Evolutionary conservation across 2,329 filamentous ascomycete genomes (phyloP).

Genomic region (Paecilomyces niveus): DNA sequence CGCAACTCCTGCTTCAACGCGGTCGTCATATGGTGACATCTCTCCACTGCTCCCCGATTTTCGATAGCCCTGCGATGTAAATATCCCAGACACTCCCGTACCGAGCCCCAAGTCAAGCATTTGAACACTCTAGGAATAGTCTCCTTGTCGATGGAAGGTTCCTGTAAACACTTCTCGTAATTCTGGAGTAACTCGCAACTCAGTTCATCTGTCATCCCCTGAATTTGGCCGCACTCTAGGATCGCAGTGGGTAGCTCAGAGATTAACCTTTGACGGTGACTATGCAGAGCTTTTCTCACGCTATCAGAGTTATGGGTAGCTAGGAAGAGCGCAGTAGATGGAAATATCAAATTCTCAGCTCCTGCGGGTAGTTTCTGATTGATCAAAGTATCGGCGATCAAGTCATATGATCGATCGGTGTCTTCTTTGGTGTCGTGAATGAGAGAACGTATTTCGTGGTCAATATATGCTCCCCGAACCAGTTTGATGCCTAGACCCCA

Average conservation of each 20-base stretch:
- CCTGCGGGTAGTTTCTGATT: conserved; percentile 21
- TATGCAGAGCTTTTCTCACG: neutral
- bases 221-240: conserved; percentile 63
- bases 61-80: conserved; percentile 57
- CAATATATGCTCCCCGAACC: conserved; percentile 41
- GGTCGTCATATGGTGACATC: conserved; percentile 55
- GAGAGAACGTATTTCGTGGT: conserved; percentile 25
- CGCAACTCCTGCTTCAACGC: conserved; percentile 58
- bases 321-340: neutral
- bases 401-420: conserved; percentile 43
- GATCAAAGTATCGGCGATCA: conserved; percentile 43
- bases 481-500: conserved; percentile 40
- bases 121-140: conserved; percentile 42
- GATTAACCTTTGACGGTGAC: neutral
- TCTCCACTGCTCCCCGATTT: conserved; percentile 61
- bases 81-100: conserved; percentile 49
- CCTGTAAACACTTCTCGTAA: conserved; percentile 6
- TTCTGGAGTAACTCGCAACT: conserved; percentile 45
- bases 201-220: conserved; percentile 88
- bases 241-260: conserved; percentile 20
- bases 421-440: conserved; percentile 33
- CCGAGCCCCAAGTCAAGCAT: conserved; percentile 47
- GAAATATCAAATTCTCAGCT: neutral
- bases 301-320: neutral
- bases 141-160: conserved; percentile 10